These are phyloP conservation scores for Amylostereum areolatum DNA, from an alignment of 1,284 basidiomycete species.

Conservation along the genomic window DNA sequence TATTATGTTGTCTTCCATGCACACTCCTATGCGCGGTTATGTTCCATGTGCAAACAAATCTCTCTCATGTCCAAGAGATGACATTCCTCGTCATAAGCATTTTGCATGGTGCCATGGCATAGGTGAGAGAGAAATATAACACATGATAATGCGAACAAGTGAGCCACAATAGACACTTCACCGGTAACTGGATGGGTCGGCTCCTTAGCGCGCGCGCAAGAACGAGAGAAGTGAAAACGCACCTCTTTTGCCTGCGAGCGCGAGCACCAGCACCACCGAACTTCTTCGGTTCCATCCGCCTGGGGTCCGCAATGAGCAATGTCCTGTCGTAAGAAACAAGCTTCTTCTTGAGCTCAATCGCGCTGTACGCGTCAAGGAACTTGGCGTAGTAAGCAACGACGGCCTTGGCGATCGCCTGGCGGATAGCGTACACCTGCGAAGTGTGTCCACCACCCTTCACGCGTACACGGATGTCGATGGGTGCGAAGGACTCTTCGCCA, in stretches of 20 bases:
- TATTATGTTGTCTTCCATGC: too few relatives aligned
- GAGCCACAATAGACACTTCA: conserved; percentile 44
- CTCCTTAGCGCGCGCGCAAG: not conserved
- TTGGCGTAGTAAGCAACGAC: conserved; percentile 98
- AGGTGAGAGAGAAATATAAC: conserved; percentile 31
- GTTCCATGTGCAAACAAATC: too few relatives aligned
- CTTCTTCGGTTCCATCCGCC: conserved; percentile 99
- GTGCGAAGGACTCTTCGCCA: conserved; percentile 79
- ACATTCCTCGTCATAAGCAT: not conserved
- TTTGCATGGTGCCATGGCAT: conserved; percentile 40
- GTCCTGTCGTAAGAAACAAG: conserved; percentile 93
- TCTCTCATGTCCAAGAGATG: too few relatives aligned
- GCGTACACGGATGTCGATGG: conserved; percentile 94
- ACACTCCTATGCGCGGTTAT: too few relatives aligned
- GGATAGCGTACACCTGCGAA: conserved; percentile 98
- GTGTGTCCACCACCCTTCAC: conserved; percentile 99
- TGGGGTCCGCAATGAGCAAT: conserved; percentile 95
- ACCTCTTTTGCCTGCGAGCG: conserved; percentile 95
- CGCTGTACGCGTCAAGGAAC: conserved; percentile 97
- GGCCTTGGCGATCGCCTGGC: conserved; percentile 98
- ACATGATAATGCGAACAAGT: conserved; percentile 40
- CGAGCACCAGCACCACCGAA: conserved; percentile 96
- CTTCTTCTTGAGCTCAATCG: conserved; percentile 96
- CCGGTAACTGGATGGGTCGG: conserved; percentile 67
- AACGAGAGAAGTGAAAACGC: conserved; percentile 19